phyloP scores from a whole-genome alignment of 2,329 filamentous ascomycete genomes.

The Epichloe gansuensis region DNA sequence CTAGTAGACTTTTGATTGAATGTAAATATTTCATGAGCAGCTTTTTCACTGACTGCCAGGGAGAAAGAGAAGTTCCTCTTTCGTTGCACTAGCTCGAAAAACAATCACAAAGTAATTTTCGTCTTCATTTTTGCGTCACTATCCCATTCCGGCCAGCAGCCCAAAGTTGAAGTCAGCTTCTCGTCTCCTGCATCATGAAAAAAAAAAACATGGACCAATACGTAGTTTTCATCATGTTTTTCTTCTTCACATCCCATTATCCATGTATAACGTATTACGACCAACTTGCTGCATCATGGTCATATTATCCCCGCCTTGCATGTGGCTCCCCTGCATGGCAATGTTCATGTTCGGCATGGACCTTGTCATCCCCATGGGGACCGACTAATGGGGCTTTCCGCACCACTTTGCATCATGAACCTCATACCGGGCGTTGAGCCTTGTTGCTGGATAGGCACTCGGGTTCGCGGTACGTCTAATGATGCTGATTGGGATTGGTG shows the following conservation, averaged over 20 bases:
- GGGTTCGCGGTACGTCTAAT: slow-evolving; percentile 32
- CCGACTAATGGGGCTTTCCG: slow-evolving; percentile 23
- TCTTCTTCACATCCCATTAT: slow-evolving; percentile 13
- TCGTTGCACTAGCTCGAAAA: slow-evolving; percentile 17
- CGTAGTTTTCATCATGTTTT: not conserved
- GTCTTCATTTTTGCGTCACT: not conserved
- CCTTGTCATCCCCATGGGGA: slow-evolving; percentile 28
- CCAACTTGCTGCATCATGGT: slow-evolving; percentile 34
- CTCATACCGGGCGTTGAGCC: slow-evolving; percentile 20
- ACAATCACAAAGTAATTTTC: not conserved
- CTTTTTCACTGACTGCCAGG: slow-evolving; percentile 10
- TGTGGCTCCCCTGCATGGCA: slow-evolving; percentile 25
- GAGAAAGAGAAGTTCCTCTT: slow-evolving; percentile 11
- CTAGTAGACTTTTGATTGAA: slow-evolving; percentile 14
- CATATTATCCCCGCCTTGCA: slow-evolving; percentile 33
- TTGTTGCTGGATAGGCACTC: slow-evolving; percentile 24
- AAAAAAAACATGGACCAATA: not conserved
- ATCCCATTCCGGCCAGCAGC: not conserved
- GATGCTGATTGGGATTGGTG: slow-evolving; percentile 29
- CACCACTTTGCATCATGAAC: slow-evolving; percentile 32
- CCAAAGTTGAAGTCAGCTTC: not conserved
- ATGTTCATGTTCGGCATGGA: slow-evolving; percentile 36
- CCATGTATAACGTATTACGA: slow-evolving; percentile 41
- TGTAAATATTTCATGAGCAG: slow-evolving; percentile 19
- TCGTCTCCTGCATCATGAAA: not conserved